Conservation (phyloP, 129 eudicot genomes). For the Deinandra increscens region DNA sequence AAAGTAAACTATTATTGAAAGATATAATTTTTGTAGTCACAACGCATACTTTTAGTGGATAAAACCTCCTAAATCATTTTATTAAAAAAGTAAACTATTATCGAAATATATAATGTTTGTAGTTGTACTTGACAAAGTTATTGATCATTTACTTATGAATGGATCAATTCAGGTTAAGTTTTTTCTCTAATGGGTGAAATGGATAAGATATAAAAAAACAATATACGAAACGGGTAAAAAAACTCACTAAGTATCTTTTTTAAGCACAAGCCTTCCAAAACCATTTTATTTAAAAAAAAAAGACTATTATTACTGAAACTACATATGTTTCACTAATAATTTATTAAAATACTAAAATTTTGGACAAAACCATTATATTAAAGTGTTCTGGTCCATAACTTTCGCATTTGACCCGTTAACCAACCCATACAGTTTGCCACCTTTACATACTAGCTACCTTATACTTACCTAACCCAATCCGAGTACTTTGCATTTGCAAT, state of each 20-base stretch:
- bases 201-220: neutral
- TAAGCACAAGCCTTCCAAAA: neutral
- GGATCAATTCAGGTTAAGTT: neutral
- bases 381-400: neutral
- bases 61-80: neutral
- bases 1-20: neutral
- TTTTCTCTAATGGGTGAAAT: neutral
- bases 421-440: neutral
- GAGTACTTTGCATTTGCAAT: conserved; percentile 78
- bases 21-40: no score
- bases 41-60: neutral
- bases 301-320: neutral
- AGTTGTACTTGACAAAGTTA: neutral
- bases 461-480: conserved; percentile 78
- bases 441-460: neutral
- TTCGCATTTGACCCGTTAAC: neutral
- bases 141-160: no score
- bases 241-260: neutral
- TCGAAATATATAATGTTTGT: neutral
- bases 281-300: neutral
- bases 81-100: no score
- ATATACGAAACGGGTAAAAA: neutral
- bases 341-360: neutral
- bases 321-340: neutral
- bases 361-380: neutral